phyloP scores from a whole-genome alignment of 208 protist species.

The Leishmania tropica region DNA sequence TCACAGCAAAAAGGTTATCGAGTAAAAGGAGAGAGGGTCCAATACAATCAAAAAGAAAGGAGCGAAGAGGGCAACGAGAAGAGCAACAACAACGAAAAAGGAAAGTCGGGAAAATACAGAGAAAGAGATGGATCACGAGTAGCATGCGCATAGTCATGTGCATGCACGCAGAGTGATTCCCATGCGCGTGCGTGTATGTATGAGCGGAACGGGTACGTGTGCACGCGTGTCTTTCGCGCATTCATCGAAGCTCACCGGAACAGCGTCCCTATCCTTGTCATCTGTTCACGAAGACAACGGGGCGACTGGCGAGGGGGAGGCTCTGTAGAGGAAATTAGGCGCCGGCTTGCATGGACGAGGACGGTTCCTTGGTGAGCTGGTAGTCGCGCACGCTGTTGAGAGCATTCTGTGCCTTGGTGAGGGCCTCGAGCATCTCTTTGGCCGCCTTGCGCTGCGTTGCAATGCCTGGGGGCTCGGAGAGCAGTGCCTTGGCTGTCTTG shows the following conservation, averaged over 20 bases:
- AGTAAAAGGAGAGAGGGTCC: neutral
- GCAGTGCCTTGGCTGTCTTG: conserved; percentile 92
- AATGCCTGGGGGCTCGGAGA: conserved; percentile 92
- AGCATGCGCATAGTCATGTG: neutral
- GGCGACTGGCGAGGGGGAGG: neutral
- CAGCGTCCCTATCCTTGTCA: neutral
- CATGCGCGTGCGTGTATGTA: neutral
- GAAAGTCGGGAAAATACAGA: neutral
- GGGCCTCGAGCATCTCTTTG: conserved; percentile 89
- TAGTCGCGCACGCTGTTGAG: conserved; percentile 88
- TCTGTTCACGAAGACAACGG: neutral
- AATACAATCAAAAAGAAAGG: neutral
- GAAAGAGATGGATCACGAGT: neutral
- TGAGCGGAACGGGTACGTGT: neutral
- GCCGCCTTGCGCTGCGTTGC: conserved; percentile 87
- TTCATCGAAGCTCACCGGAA: neutral
- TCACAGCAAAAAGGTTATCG: neutral
- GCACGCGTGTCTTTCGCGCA: neutral
- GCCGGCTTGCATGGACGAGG: neutral
- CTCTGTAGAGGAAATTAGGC: neutral
- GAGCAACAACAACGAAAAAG: neutral
- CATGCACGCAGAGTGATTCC: neutral
- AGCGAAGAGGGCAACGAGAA: neutral
- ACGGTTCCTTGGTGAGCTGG: conserved; percentile 36
- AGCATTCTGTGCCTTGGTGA: conserved; percentile 82